phyloP scores from a whole-genome alignment of 106 monocot species.

The Allium sativum region DNA sequence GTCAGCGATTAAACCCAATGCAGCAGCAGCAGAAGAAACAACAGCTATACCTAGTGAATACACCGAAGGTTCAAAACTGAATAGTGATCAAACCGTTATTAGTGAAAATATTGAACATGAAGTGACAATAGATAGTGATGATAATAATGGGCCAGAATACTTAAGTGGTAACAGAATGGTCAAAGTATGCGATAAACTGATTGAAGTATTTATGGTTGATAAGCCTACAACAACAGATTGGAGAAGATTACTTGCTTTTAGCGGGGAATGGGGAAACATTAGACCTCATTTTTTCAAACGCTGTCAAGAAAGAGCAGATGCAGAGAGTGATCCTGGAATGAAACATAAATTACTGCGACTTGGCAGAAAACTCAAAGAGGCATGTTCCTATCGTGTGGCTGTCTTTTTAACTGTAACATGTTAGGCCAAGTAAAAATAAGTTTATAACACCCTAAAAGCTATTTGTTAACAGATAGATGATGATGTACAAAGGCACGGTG shows the following conservation, averaged over 20 bases:
- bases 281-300: conserved; percentile 72
- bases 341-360: conserved; percentile 79
- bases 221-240: conserved; percentile 89
- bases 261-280: conserved; percentile 73
- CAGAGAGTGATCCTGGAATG: conserved; percentile 67
- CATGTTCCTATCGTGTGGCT: neutral
- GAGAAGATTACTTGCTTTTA: conserved; percentile 92
- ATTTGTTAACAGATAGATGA: conserved; percentile 49
- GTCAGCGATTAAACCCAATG: conserved; percentile 2
- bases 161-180: conserved; percentile 54
- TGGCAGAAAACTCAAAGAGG: conserved; percentile 92
- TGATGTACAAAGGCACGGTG: conserved; percentile 76
- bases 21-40: conserved; percentile 26
- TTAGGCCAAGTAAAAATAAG: too few relatives aligned
- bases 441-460: too few relatives aligned
- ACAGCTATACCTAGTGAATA: conserved; percentile 32
- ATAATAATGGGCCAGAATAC: conserved; percentile 6
- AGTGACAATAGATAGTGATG: conserved; percentile 2
- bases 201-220: conserved; percentile 93
- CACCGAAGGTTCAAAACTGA: conserved; percentile 20
- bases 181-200: conserved; percentile 77
- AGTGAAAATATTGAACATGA: conserved; percentile 14
- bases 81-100: neutral
- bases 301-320: conserved; percentile 75
- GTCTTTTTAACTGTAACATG: too few relatives aligned